Evolutionary conservation across 1,284 basidiomycete genomes (phyloP), one percentile per base, ranked within the genome.

Genomic region (Coniferiporia weirii): DNA sequence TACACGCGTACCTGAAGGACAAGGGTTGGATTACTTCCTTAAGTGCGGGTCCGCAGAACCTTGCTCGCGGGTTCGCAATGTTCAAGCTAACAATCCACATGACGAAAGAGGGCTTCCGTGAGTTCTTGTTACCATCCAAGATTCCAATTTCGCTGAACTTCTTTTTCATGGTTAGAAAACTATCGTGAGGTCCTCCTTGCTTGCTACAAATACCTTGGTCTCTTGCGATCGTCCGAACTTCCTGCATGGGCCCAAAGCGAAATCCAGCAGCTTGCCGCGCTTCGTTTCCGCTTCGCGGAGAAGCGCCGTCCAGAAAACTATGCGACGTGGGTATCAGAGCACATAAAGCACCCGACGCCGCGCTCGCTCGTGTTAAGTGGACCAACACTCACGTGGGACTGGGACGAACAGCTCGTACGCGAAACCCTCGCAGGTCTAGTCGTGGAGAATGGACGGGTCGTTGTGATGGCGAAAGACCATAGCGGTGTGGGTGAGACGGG

Each of bases 21-120:
- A 89, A 91, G 69, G 94, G 95, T 4, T 98, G 95, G 95, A 84
- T 90, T 53, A 95, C 91, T 59, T 79, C 79, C 20, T 77, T 99
- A 50, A 85, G 82, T 59, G 81, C 87, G 45, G 93, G 92, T 3
- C 79, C 84, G 1, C 87, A 90, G 60, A 79, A 83, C 57, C 80
- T 89, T 17, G 94, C 83, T 3, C 78, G 88, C 65, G 91, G 91
- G 2, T 96, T 98, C 70, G 88, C 87, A 54, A 90, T 93, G 78
- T 95, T 98, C 76, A 95, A 93, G 72, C 74, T 93, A 45, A 87
- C 84, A 4, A 77, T 93, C 35, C 79, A 93, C 66, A 75, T 99
- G 60, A 98, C 97, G 0, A 79, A 83, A 48, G 86, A 92, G 57
- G 97, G 97, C 3, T 88, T 98, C 62, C 78, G 92, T 93, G 67